Evolutionary conservation across 768 basidiomycete species (phyloP), one percentile per base, ranked within the genome.

Genomic region (Lentinula lateritia): DNA sequence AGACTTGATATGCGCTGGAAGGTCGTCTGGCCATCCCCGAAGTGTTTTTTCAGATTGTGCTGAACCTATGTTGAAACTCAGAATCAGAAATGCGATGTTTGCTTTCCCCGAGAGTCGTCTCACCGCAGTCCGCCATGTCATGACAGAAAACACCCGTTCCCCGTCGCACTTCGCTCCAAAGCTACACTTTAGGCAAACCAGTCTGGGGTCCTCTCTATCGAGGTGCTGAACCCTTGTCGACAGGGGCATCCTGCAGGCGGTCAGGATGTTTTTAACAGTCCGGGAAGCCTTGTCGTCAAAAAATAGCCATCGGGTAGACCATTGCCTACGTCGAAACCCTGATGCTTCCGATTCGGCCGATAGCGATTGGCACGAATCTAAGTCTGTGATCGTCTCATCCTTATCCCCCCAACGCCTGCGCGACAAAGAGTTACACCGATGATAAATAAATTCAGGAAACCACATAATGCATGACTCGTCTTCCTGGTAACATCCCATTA

Each of bases 151-250:
- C 39, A 41, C 57, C 32, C 75, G 65, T 52, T 74, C 71, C 42
- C 75, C 75, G 60, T 77, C 73, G 52, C 71, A 69, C 50, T 66
- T 68, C 6, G 58, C 59, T 5, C 75, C 75, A 63, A 67, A 72
- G 2, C 68, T 68, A 60, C 75, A 78, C 50, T 73, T 74, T 57
- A 76, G 58, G 64, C 76, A 78, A 15, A 73, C 70, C 28, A 78
- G 60, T 35, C 73, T 64, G 2, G 69, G 66, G 61, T 76, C 70
- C 16, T 67, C 20, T 32, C 64, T 38, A 58, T 78, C 75, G 66
- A 76, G 63, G 48, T 67, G 53, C 46, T 60, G 61, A 16, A 67
- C 69, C 5, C 67, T 74, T 20, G 69, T 66, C n/a, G 61, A 62
- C 12, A 18, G 50, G 50, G 71, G 65, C 66, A 75, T 62, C 16